Conservation (phyloP, 1,284 basidiomycete species). For the Ganoderma multipileum region DNA sequence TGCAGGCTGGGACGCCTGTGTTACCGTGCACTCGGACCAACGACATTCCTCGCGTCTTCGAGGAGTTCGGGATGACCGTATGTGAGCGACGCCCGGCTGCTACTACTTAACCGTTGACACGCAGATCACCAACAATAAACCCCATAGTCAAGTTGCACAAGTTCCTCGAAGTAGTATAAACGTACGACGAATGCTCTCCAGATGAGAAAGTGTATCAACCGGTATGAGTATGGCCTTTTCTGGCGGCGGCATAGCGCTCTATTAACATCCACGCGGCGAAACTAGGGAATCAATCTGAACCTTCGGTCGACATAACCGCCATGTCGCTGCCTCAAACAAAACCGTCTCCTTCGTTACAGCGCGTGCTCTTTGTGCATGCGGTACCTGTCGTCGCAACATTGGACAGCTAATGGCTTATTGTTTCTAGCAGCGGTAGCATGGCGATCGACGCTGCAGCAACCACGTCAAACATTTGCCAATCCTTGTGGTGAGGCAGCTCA, state of each 20-base stretch:
- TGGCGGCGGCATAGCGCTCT: neutral
- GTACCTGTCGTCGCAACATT: neutral
- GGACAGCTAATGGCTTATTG: neutral
- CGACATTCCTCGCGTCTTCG: neutral
- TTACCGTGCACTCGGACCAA: neutral
- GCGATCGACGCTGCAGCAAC: neutral
- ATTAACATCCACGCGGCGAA: neutral
- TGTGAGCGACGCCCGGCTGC: neutral
- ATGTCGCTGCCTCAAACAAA: neutral
- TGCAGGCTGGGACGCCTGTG: neutral
- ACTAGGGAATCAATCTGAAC: neutral
- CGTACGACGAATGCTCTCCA: neutral
- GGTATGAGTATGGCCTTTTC: neutral
- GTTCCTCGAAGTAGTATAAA: too few species aligned
- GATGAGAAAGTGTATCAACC: neutral
- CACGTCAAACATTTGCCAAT: neutral
- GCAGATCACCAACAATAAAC: neutral
- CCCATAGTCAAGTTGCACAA: neutral
- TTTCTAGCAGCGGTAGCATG: neutral
- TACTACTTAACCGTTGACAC: neutral
- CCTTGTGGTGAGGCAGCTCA: neutral
- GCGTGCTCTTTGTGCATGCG: neutral
- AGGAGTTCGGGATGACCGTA: neutral
- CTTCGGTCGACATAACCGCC: neutral
- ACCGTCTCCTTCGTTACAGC: neutral